phyloP scores from a whole-genome alignment of 2,329 filamentous ascomycete genomes.

The Claviceps sp. region DNA sequence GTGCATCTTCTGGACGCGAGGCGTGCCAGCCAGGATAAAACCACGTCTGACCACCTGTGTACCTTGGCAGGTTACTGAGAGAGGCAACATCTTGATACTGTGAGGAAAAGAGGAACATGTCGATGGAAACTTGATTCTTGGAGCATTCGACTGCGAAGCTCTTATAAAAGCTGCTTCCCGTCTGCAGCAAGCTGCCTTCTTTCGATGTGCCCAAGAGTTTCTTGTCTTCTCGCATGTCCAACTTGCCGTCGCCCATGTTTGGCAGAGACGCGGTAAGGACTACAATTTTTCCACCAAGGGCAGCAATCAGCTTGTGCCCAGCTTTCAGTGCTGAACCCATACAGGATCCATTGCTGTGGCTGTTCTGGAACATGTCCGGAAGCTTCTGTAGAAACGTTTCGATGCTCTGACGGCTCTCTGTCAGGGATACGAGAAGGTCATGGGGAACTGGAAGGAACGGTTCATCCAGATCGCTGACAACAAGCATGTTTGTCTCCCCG shows the following conservation, averaged over 20 bases:
- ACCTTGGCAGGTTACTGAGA: constrained; percentile 85
- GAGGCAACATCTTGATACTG: constrained; percentile 97
- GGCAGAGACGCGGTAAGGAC: constrained; percentile 83
- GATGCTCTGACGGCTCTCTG: constrained; percentile 79
- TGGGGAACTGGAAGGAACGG: constrained; percentile 90
- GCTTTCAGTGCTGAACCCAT: constrained; percentile 90
- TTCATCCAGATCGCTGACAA: constrained; percentile 89
- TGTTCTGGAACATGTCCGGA: constrained; percentile 93
- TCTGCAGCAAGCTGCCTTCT: constrained; percentile 77
- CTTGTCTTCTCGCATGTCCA: constrained; percentile 92
- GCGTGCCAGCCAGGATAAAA: constrained; percentile 99
- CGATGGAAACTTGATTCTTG: constrained; percentile 95
- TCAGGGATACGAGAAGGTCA: constrained; percentile 78
- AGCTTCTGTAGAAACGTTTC: constrained; percentile 84
- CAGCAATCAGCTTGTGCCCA: constrained; percentile 89
- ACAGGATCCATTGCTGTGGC: constrained; percentile 75
- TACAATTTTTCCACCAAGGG: constrained; percentile 87
- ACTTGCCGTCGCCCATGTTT: constrained; percentile 77
- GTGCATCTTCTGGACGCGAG: constrained; percentile 81
- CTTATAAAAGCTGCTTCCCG: constrained; percentile 94
- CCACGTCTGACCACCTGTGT: constrained; percentile 94
- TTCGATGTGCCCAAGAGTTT: constrained; percentile 89
- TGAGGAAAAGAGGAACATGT: constrained; percentile 94
- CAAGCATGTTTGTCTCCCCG: constrained; percentile 78
- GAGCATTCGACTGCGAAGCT: constrained; percentile 97